These are phyloP conservation scores for Kwoniella heveanensis DNA, from an alignment of 768 basidiomycete species.

Conservation along the genomic window DNA sequence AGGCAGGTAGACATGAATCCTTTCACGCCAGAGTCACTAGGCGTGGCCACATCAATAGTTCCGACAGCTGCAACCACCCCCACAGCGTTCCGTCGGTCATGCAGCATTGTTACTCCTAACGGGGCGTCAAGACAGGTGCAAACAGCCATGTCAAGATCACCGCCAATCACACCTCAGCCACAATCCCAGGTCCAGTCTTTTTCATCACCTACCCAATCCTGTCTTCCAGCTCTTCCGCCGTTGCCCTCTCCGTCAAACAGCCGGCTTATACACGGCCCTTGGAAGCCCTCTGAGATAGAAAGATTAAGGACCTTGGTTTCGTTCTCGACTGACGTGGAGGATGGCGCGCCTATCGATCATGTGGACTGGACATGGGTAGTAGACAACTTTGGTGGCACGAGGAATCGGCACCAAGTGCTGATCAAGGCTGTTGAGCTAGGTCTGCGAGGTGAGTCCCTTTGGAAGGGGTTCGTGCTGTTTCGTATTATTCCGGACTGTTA, in stretches of 20 bases:
- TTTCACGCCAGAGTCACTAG: conserved; percentile 11
- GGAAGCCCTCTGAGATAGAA: conserved; percentile 14
- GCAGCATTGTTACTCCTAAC: background rate
- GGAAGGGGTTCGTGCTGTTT: too few relatives aligned
- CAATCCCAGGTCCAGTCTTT: background rate
- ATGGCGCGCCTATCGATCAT: conserved; percentile 18
- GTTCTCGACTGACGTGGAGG: conserved; percentile 13
- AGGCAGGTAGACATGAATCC: background rate
- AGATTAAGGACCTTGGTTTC: conserved; percentile 11
- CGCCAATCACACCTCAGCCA: background rate
- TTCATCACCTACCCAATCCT: background rate
- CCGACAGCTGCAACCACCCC: background rate
- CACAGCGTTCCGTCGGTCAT: background rate
- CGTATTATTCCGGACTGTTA: too few relatives aligned
- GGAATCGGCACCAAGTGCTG: conserved; percentile 44
- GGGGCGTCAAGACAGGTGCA: background rate
- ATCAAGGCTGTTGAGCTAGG: conserved; percentile 46
- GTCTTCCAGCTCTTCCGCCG: background rate
- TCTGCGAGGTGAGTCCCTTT: conserved; percentile 42
- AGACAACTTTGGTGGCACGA: conserved; percentile 34
- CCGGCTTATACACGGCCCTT: conserved; percentile 15
- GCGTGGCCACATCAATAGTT: background rate
- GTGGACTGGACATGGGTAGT: conserved; percentile 42
- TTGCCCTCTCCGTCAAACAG: conserved; percentile 3
- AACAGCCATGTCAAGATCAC: background rate